Conservation (phyloP, 2,329 filamentous ascomycete species). For the Alternaria hordeiaustralica region DNA sequence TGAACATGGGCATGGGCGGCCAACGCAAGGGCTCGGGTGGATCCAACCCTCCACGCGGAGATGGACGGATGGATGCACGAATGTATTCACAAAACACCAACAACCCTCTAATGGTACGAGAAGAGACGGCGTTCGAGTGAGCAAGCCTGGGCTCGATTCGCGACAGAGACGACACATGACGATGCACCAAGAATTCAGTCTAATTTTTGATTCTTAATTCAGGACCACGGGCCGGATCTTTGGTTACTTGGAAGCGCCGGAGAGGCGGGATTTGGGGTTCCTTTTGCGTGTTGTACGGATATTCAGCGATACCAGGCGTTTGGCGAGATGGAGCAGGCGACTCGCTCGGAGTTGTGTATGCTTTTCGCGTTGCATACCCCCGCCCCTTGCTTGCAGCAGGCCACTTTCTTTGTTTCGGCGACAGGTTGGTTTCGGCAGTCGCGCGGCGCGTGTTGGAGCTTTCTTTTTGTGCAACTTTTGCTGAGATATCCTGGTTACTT, state of each 20-base stretch:
- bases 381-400: constrained; percentile 22
- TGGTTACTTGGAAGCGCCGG: constrained; percentile 8
- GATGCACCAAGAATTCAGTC: constrained; percentile 18
- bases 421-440: neutral
- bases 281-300: constrained; percentile 10
- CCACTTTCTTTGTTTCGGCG: constrained; percentile 7
- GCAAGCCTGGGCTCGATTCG: neutral
- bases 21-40: constrained; percentile 48
- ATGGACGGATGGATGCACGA: constrained; percentile 29
- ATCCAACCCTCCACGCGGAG: constrained; percentile 24
- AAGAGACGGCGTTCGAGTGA: constrained; percentile 44
- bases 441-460: neutral
- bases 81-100: constrained; percentile 5
- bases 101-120: constrained; percentile 35
- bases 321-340: neutral
- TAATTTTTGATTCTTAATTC: constrained; percentile 44
- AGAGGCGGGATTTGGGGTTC: neutral
- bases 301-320: constrained; percentile 3
- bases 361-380: constrained; percentile 24
- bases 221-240: constrained; percentile 36
- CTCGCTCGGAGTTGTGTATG: neutral
- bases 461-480: constrained; percentile 1
- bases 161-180: constrained; percentile 1
- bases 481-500: constrained; percentile 14
- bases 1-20: constrained; percentile 44